Evolutionary conservation across 31 red algal species (phyloP), one percentile per base, ranked within the genome.

Genomic region (Endocladia muricata): DNA sequence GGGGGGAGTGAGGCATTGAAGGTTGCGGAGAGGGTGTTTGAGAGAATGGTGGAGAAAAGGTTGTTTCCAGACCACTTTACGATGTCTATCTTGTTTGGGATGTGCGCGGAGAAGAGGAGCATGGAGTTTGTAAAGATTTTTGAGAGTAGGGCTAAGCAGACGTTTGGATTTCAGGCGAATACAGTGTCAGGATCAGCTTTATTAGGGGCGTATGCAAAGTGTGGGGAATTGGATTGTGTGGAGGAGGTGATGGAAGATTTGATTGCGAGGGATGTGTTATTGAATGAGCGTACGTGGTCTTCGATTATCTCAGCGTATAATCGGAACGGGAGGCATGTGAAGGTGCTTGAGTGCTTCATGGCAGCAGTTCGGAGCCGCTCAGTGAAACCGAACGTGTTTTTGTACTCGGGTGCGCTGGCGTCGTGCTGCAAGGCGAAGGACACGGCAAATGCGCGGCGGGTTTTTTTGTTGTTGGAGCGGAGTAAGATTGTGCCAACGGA

Each of bases 221-320:
- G 61, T 1, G 74, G 68, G 19, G 74, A 67, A 19, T 49, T 84
- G n/a, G 41, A 52, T 34, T 31, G 55, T 38, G 64, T 78, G 26
- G 81, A 84, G 2, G 38, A 69, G 47, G 75, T 84, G 40, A 22
- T 80, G 8, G 58, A 73, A 17, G 22, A 71, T 13, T 19, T 92
- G 55, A 23, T 65, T 22, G 66, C 41, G 2, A 26, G 40, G 37
- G 29, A 55, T 1, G 66, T 80, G 1, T 34, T 36, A 1, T 32
- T 79, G 7, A 92, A 84, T 69, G 88, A 73, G 60, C 44, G 88
- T 13, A 73, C 73, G 2, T 84, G 85, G 38, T 74, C 81, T 15
- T 31, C 65, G 11, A 79, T 92, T 34, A 85, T 92, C 48, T 72
- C 72, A 29, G 81, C 68, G 1, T 73, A 58, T 26, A 38, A 77